Evolutionary conservation across 805 yeast species (phyloP).

Genomic region (Grigorovia humatica): DNA sequence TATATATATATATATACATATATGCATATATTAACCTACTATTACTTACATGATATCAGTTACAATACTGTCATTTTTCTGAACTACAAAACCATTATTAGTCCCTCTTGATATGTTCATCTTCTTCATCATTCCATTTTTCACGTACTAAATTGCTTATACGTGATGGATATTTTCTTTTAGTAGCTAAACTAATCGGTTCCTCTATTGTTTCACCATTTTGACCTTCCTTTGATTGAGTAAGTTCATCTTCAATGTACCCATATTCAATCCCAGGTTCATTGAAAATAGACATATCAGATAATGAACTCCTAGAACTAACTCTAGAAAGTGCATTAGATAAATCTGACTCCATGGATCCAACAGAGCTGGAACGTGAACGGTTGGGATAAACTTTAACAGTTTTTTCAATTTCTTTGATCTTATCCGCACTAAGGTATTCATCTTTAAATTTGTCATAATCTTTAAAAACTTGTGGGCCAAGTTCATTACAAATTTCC

Average conservation of each 20-base stretch:
- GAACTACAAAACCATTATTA: slow-evolving; percentile 4
- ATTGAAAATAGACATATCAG: slow-evolving; percentile 53
- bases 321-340: slow-evolving; percentile 55
- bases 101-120: slow-evolving; percentile 2
- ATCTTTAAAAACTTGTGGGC: slow-evolving; percentile 83
- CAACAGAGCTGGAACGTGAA: slow-evolving; percentile 22
- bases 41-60: background rate
- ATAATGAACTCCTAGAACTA: slow-evolving; percentile 49
- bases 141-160: slow-evolving; percentile 21
- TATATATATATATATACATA: background rate
- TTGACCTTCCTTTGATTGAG: background rate
- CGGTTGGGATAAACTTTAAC: slow-evolving; percentile 8
- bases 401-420: slow-evolving; percentile 3
- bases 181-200: background rate
- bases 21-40: background rate
- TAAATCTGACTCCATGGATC: slow-evolving; percentile 28
- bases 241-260: slow-evolving; percentile 2
- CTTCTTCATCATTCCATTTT: slow-evolving; percentile 19
- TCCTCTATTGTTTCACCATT: background rate
- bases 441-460: slow-evolving; percentile 37
- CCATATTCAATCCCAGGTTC: slow-evolving; percentile 6
- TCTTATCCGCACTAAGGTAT: slow-evolving; percentile 1
- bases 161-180: slow-evolving; percentile 6
- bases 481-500: slow-evolving; percentile 66
- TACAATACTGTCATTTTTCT: too few species aligned